phyloP scores from a whole-genome alignment of 2,329 filamentous ascomycete genomes.

The Ramularia endophylla region DNA sequence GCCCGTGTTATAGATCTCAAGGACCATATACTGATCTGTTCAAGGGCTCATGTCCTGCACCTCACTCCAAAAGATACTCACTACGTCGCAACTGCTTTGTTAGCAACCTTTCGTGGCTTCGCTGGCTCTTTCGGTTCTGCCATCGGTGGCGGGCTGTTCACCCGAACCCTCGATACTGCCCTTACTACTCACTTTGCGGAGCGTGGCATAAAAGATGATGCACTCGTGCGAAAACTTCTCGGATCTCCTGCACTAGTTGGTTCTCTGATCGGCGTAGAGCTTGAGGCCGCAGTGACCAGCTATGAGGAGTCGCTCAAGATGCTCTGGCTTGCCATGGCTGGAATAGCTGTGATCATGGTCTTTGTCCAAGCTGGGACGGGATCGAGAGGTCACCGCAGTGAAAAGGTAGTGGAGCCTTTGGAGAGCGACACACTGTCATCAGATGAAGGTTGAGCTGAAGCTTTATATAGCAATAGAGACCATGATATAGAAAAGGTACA shows the following conservation, averaged over 20 bases:
- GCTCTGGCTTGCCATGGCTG: conserved; percentile 49
- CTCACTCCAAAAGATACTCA: conserved; percentile 61
- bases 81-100: conserved; percentile 68
- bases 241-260: conserved; percentile 54
- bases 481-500: no score
- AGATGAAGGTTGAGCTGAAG: no score
- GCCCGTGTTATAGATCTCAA: no score
- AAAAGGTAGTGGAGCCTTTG: neutral
- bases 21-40: conserved; percentile 26
- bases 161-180: conserved; percentile 51
- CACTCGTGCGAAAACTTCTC: conserved; percentile 50
- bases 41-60: conserved; percentile 71
- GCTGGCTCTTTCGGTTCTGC: conserved; percentile 75
- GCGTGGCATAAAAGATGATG: conserved; percentile 34
- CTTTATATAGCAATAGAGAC: no score
- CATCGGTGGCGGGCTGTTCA: conserved; percentile 71
- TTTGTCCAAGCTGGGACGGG: conserved; percentile 54
- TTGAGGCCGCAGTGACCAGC: conserved; percentile 45
- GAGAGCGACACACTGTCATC: neutral
- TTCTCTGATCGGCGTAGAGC: conserved; percentile 44
- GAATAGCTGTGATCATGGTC: conserved; percentile 44
- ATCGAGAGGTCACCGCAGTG: conserved; percentile 35
- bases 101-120: conserved; percentile 76
- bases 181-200: conserved; percentile 54
- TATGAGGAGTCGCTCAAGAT: conserved; percentile 51